phyloP scores from a whole-genome alignment of 306 rosid species.

The Castanea sativa region DNA sequence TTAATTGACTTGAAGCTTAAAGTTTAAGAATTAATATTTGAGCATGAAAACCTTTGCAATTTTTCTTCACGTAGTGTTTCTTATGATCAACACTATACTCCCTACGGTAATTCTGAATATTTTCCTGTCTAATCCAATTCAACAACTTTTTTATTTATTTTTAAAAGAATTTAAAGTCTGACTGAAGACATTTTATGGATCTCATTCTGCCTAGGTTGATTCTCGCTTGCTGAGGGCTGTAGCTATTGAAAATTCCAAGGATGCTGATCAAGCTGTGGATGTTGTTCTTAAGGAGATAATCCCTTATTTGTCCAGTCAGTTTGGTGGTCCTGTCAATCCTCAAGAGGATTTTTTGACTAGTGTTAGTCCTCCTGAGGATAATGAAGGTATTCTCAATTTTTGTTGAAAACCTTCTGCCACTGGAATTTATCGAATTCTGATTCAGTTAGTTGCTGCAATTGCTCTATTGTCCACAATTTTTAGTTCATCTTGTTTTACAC shows the following conservation, averaged over 20 bases:
- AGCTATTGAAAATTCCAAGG: constrained; percentile 73
- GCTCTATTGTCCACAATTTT: not conserved
- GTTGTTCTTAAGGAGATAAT: constrained; percentile 60
- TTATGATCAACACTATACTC: not conserved
- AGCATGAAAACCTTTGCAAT: not conserved
- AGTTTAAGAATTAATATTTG: not conserved
- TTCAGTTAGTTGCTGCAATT: not conserved
- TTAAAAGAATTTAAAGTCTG: not conserved
- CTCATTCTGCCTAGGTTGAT: constrained; percentile 52
- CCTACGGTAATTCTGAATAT: not conserved
- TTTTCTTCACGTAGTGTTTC: not conserved
- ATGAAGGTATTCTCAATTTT: not conserved
- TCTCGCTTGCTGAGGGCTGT: constrained; percentile 75
- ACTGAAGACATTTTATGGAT: constrained; percentile 2
- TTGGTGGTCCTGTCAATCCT: not conserved
- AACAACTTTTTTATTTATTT: not conserved
- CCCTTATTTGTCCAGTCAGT: constrained; percentile 34
- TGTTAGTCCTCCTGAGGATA: constrained; percentile 16
- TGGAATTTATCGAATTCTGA: not conserved
- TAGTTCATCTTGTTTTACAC: not conserved
- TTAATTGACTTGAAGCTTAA: not conserved
- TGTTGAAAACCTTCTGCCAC: not conserved
- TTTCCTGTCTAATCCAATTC: not conserved
- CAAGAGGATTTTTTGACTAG: constrained; percentile 2
- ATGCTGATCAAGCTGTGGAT: constrained; percentile 66